Base-by-base conservation (phyloP, 2,329 filamentous ascomycete genomes). In the Epichloe hybrida region DNA sequence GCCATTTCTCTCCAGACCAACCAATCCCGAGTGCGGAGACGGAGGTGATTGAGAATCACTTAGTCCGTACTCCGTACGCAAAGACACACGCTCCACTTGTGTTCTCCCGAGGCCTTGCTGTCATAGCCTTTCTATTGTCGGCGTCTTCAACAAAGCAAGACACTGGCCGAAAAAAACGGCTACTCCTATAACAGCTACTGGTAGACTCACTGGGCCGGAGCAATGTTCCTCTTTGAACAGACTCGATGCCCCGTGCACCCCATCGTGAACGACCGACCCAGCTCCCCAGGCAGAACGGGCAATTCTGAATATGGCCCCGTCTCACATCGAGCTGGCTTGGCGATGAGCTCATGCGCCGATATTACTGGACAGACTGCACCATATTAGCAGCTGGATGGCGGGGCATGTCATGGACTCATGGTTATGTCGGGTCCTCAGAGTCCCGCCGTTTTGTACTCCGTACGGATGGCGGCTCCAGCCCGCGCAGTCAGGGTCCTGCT, bases 91-190 rank as follows among this genome's bases (percentile, higher is more conserved):
- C 34, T 31, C 47, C 39, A 17, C 47, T 23, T 13, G 11, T 42
- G 38, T 35, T 8, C 15, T 42, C 47, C 38, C 47, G n/a, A 31
- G 27, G 36, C 35, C 35, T 6, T 39, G 35, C 4, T 42, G n/a
- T 41, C 21, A 23, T 23, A 6, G 46, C 46, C 42, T 21, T n/a
- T 38, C 46, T 17, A 41, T 21, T 21, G 17, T 41, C 11, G 39
- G 17, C 39, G 39, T 11, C 21, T 21, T 41, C 15, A 20, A 2
- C 15, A 20, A 2, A 20, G 21, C 46, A 31, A 43, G 48, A 37
- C 48, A 49, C 4, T 48, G 39, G 40, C 48, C 48, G 38, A 49
- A 38, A 37, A 49, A 49, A 42, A 49, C 5, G 21, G 38, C 27
- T 7, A 8, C 27, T 8, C 7, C 7, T 8, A 27, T 8, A 8